phyloP scores from a whole-genome alignment of 1,139 yeast genomes.

The Debaryomycetaceae sp. region DNA sequence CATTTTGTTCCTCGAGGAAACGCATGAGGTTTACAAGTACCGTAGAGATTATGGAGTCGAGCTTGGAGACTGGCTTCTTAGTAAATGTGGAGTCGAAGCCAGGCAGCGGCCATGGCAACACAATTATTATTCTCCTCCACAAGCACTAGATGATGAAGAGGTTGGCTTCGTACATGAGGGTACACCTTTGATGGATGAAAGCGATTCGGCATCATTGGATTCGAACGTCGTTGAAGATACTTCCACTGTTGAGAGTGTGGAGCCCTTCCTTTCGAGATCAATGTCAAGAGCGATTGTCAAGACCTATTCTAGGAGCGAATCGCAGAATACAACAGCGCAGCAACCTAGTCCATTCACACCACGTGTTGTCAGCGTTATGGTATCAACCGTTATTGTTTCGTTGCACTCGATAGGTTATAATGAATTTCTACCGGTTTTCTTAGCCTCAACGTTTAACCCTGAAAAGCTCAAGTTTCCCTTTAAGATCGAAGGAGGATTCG shows the following conservation, averaged over 20 bases:
- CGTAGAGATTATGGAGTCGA: conserved; percentile 51
- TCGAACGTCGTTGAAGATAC: conserved; percentile 25
- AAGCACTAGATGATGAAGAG: not conserved
- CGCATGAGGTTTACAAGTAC: conserved; percentile 43
- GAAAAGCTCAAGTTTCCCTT: conserved; percentile 36
- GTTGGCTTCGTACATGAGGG: not conserved
- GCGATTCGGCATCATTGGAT: conserved; percentile 6
- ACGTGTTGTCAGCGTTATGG: conserved; percentile 37
- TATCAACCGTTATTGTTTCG: conserved; percentile 40
- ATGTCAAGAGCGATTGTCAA: conserved; percentile 7
- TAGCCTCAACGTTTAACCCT: conserved; percentile 45
- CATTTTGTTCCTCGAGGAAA: conserved; percentile 58
- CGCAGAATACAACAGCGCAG: conserved; percentile 10
- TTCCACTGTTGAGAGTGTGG: not conserved
- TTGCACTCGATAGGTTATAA: conserved; percentile 53
- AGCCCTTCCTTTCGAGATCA: conserved; percentile 1
- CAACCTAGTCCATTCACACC: conserved; percentile 21
- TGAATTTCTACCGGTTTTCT: conserved; percentile 58
- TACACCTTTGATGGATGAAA: not conserved
- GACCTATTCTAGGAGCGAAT: conserved; percentile 6
- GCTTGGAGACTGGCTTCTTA: conserved; percentile 45
- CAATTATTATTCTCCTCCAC: not conserved
- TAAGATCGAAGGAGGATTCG: conserved; percentile 28
- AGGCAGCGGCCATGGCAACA: conserved; percentile 34
- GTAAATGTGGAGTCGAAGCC: conserved; percentile 27